phyloP scores from a whole-genome alignment of 108 stramenopile genomes.

The Pseudonitzschia delicatissima region DNA sequence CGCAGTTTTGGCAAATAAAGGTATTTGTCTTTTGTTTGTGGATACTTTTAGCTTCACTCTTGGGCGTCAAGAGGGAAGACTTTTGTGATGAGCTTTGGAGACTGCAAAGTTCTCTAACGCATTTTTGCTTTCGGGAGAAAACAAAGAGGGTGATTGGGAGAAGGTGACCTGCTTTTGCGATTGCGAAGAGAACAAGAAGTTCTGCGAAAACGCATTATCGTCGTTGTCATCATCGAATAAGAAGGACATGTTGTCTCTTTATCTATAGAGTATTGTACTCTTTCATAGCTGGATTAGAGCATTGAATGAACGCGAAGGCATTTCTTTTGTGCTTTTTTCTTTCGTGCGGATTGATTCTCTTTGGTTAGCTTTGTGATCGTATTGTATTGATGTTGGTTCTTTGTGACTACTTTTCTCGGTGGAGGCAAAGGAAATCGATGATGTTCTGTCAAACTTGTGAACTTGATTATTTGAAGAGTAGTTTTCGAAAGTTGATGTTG shows the following conservation, averaged over 20 bases:
- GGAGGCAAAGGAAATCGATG: too few species aligned
- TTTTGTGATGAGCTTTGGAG: background rate
- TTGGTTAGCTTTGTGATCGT: too few species aligned
- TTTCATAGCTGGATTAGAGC: too few species aligned
- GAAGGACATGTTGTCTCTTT: conserved; percentile 22
- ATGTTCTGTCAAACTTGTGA: too few species aligned
- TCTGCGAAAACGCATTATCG: conserved; percentile 7
- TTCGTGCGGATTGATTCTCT: too few species aligned
- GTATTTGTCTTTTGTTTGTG: background rate
- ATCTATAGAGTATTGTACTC: background rate
- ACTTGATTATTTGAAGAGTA: too few species aligned
- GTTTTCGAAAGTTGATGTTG: too few species aligned
- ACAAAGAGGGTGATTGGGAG: background rate
- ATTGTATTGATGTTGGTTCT: too few species aligned
- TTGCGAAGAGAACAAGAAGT: background rate
- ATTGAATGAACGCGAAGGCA: too few species aligned
- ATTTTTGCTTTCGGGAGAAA: background rate
- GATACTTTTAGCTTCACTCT: background rate
- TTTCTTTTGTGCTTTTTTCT: too few species aligned
- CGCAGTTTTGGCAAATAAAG: conserved; percentile 68
- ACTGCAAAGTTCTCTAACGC: background rate
- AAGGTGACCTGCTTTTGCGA: background rate
- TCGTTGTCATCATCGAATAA: conserved; percentile 34
- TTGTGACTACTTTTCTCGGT: too few species aligned
- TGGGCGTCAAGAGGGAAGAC: background rate